Conservation (phyloP, 1,284 basidiomycete species). For the Puccinia hordei region DNA sequence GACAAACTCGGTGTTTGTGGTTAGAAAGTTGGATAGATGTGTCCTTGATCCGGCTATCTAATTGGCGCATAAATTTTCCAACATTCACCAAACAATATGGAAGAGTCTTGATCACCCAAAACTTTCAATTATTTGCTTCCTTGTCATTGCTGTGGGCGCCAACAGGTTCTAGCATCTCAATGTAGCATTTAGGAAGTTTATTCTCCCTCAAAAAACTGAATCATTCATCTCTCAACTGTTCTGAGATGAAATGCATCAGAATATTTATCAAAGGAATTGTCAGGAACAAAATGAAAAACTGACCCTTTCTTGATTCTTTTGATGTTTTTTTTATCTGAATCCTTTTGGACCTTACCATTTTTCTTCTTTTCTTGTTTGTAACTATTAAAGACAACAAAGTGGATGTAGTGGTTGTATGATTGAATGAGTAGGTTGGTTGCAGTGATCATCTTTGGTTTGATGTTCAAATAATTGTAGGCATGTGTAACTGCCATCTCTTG, state of each 20-base stretch:
- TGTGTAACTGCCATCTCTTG: no score
- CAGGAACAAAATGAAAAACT: background rate
- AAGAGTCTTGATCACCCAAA: constrained; percentile 25
- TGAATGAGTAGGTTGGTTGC: background rate
- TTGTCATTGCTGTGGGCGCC: constrained; percentile 37
- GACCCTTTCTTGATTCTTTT: constrained; percentile 23
- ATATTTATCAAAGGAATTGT: no score
- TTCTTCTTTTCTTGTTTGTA: constrained; percentile 33
- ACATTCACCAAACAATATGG: no score
- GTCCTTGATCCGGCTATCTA: constrained; percentile 1
- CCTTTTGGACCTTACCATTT: no score
- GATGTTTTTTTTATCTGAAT: no score
- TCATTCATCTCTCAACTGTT: constrained; percentile 3
- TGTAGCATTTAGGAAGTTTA: constrained; percentile 23
- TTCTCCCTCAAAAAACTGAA: background rate
- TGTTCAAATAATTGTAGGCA: no score
- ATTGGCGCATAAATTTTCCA: no score
- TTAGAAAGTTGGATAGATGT: background rate
- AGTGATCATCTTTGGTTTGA: background rate
- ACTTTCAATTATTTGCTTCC: background rate
- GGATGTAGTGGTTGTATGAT: constrained; percentile 34
- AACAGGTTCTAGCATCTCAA: background rate
- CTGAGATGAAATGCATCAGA: background rate
- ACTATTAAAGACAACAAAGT: constrained; percentile 8
- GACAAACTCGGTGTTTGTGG: background rate